Base-by-base conservation (phyloP, 306 rosid genomes). In the Ziziphus jujuba region DNA sequence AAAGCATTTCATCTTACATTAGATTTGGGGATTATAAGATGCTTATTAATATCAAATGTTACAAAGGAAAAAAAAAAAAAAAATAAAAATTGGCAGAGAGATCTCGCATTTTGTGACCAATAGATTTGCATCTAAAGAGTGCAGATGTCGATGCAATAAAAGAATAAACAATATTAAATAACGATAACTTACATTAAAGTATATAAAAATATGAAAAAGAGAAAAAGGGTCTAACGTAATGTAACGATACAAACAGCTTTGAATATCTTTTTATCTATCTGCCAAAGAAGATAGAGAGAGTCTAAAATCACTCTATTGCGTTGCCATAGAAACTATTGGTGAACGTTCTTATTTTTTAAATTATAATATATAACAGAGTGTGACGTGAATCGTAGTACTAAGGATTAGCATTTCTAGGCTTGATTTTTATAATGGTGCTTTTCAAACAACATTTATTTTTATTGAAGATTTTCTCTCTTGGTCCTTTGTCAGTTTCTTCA, bases 261-360 rank as follows among this genome's bases (percentile, higher is more conserved):
- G 52, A 61, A 21, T 20, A 17, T 16, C 31, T 65, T 65, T 45
- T 49, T 65, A 65, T 51, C 70, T 65, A 58, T 65, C 6, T 6
- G 22, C 23, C 23, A 48, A 2, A 61, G 28, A 31, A 15, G 25
- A 11, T 9, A 16, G 44, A 5, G n/a, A 58, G 11, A 28, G 3
- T 33, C n/a, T 57, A 2, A 0, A 28, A 31, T 58, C 3, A 58
- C 6, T 17, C 63, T 2, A 0, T 16, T 16, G 40, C 21, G 23
- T 43, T 58, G 22, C 5, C 15, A 58, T 31, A 17, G 19, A 28
- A 28, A 28, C 33, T n/a, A 4, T 28, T 4, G 33, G 33, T 28
- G 33, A 28, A 28, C 33, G 4, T 28, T 28, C 2, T 28, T 4
- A 28, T n/a, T n/a, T n/a, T n/a, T n/a, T n/a, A n/a, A n/a, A n/a